phyloP scores from a whole-genome alignment of 345 rosid species.

The Euphorbia lathyris region DNA sequence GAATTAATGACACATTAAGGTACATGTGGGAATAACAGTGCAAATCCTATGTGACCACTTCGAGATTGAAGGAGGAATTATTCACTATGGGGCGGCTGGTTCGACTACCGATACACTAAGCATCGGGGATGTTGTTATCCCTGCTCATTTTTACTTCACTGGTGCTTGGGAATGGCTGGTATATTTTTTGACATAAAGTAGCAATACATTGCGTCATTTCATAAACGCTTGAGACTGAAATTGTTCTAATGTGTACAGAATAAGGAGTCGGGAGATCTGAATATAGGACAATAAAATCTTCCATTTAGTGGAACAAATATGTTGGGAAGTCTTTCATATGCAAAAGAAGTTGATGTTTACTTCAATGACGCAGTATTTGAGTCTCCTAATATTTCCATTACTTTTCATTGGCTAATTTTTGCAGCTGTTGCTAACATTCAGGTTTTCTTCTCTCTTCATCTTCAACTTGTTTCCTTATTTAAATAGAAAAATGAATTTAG shows the following conservation, averaged over 20 bases:
- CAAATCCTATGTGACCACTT: neutral
- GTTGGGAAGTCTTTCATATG: neutral
- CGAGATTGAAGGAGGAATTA: neutral
- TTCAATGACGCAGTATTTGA: too few species aligned
- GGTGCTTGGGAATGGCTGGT: neutral
- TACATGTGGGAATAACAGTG: neutral
- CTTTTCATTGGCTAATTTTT: too few species aligned
- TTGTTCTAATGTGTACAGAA: too few species aligned
- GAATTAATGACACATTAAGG: neutral
- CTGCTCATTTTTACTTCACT: neutral
- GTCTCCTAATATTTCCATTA: too few species aligned
- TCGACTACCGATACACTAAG: neutral
- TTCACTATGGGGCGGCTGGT: neutral
- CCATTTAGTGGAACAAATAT: conserved; percentile 5
- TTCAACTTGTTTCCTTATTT: too few species aligned
- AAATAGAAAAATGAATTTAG: too few species aligned
- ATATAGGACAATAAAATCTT: neutral
- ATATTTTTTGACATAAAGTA: too few species aligned
- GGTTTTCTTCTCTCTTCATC: too few species aligned
- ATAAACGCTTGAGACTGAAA: too few species aligned
- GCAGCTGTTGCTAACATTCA: too few species aligned
- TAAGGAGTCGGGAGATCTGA: neutral
- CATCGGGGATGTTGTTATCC: conserved; percentile 2
- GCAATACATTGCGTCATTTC: too few species aligned
- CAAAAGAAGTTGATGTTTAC: too few species aligned